A percentile compares a stretch with the other conserved stretches of the same genome.
phyloP scores from a whole-genome alignment of 345 rosid genomes.

The Brassica napus region DNA sequence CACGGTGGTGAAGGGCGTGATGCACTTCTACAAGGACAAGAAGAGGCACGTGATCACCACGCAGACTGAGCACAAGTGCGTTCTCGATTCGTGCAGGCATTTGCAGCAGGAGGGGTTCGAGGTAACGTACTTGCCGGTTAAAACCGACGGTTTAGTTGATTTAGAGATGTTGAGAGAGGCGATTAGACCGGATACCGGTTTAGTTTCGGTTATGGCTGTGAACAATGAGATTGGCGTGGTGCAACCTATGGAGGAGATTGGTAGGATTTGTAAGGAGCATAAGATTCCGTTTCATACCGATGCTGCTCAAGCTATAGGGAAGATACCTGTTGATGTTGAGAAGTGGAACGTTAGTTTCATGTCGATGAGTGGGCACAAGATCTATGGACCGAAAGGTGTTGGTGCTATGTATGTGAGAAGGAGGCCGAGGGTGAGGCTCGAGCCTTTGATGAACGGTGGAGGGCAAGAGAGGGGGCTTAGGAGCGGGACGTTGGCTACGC shows the following conservation, averaged over 20 bases:
- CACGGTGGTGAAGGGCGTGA: neutral
- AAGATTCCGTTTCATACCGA: neutral
- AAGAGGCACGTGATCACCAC: neutral
- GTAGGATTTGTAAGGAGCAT: neutral
- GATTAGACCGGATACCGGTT: neutral
- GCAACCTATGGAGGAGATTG: conserved; percentile 1
- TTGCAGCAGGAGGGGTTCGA: neutral
- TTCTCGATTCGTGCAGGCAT: neutral
- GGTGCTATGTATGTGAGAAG: neutral
- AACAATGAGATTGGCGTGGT: neutral
- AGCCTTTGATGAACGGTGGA: conserved; percentile 2
- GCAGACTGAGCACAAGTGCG: neutral
- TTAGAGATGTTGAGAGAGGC: neutral
- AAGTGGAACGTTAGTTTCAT: neutral
- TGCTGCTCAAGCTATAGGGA: neutral
- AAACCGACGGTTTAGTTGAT: neutral
- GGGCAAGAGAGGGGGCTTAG: neutral
- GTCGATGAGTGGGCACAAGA: neutral
- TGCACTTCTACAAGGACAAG: neutral
- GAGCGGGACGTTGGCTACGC: neutral
- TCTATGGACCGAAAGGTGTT: neutral
- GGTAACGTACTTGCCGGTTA: neutral
- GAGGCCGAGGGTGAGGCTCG: neutral
- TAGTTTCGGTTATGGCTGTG: neutral
- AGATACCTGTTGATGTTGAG: neutral